A percentile compares a stretch with the other conserved stretches of the same genome.
These are phyloP conservation scores for Fulvia fulva DNA, from an alignment of 2,329 filamentous ascomycete genomes.

Conservation along the genomic window DNA sequence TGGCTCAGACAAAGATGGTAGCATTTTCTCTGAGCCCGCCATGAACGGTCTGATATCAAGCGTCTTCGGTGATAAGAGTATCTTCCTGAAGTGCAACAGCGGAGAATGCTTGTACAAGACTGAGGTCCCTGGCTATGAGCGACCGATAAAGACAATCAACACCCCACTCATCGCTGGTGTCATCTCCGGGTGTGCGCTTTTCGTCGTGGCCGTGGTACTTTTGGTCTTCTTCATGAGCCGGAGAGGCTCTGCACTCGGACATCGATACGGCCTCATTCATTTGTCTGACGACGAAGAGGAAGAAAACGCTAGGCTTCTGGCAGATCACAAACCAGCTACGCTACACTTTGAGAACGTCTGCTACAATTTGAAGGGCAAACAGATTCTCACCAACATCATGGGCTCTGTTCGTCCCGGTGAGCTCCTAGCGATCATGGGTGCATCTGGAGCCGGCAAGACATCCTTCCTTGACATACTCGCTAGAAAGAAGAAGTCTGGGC, in stretches of 20 bases:
- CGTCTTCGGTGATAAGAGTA: conserved; percentile 89
- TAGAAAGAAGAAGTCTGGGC: conserved; percentile 91
- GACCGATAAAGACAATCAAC: conserved; percentile 91
- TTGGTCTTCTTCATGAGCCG: conserved; percentile 83
- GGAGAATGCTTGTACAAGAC: conserved; percentile 93
- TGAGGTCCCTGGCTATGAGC: conserved; percentile 84
- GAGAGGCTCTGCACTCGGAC: conserved; percentile 51
- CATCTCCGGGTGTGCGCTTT: conserved; percentile 80
- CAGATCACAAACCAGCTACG: conserved; percentile 85
- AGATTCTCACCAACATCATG: conserved; percentile 74
- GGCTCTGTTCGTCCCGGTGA: conserved; percentile 94
- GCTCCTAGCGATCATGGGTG: conserved; percentile 95
- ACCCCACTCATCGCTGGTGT: conserved; percentile 92
- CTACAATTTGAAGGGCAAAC: conserved; percentile 81
- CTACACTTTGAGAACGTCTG: conserved; percentile 84
- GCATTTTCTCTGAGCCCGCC: conserved; percentile 82
- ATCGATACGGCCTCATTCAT: conserved; percentile 66
- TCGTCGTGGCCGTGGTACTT: conserved; percentile 82
- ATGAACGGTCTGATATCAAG: conserved; percentile 87
- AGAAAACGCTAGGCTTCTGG: conserved; percentile 79
- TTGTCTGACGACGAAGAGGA: conserved; percentile 80
- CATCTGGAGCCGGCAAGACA: conserved; percentile 94
- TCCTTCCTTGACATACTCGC: conserved; percentile 95
- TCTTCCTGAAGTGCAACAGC: conserved; percentile 73
- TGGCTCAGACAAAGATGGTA: conserved; percentile 62